phyloP scores from a whole-genome alignment of 2,329 filamentous ascomycete genomes.

The Xylaria sp. region DNA sequence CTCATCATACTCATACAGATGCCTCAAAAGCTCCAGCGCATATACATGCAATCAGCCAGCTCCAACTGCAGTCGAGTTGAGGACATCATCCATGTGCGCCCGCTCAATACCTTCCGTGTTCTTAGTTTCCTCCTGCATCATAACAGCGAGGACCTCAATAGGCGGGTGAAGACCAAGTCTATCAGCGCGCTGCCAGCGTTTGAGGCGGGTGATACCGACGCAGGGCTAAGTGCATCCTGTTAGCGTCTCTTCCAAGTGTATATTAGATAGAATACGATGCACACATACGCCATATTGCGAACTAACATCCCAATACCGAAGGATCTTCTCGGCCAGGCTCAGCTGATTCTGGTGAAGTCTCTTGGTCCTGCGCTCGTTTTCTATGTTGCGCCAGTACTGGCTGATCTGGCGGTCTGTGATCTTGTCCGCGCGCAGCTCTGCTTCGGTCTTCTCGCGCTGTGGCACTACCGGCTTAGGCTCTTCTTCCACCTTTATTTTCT shows the following conservation, averaged over 20 bases:
- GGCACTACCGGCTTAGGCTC: slow-evolving; percentile 38
- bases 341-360: slow-evolving; percentile 83
- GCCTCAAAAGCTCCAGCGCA: neutral
- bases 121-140: slow-evolving; percentile 76
- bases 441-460: slow-evolving; percentile 58
- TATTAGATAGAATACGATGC: neutral
- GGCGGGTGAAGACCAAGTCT: slow-evolving; percentile 86
- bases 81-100: slow-evolving; percentile 78
- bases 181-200: slow-evolving; percentile 89
- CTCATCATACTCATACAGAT: slow-evolving; percentile 26
- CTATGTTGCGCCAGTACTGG: slow-evolving; percentile 80
- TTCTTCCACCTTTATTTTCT: slow-evolving; percentile 35
- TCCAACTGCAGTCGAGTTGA: slow-evolving; percentile 61
- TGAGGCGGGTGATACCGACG: slow-evolving; percentile 82
- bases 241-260: slow-evolving; percentile 7
- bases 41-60: slow-evolving; percentile 37
- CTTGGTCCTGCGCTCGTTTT: slow-evolving; percentile 73
- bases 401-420: slow-evolving; percentile 76
- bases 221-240: slow-evolving; percentile 71
- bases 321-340: slow-evolving; percentile 80
- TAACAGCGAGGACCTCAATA: slow-evolving; percentile 87
- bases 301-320: slow-evolving; percentile 92
- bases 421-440: slow-evolving; percentile 69
- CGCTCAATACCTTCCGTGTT: slow-evolving; percentile 66
- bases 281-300: slow-evolving; percentile 89